Evolutionary conservation across 2,329 filamentous ascomycete genomes (phyloP), one percentile per base, ranked within the genome.

Genomic region (Colletotrichum eleusines): DNA sequence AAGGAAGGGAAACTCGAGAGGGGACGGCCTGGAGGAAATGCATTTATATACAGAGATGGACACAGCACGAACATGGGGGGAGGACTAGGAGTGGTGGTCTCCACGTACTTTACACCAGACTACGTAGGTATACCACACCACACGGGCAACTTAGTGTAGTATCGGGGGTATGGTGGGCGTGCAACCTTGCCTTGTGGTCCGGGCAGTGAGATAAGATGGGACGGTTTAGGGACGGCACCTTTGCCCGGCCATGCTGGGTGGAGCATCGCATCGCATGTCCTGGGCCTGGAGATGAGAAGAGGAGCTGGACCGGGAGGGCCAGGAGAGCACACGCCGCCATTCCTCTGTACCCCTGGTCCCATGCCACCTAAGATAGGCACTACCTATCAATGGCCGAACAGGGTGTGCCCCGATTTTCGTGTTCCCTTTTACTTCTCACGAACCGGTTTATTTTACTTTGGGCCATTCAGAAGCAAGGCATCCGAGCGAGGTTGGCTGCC

Each of bases 11-110:
- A 77, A 74, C 74, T 77, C 73, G 74, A 75, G 75, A 75, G 74
- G 73, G 75, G 79, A 77, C 16, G 78, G 74, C 72, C 76, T 78
- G 80, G 80, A 81, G 78, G 79, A 80, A 78, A 80, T 76, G 74
- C 78, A 79, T 76, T 85, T 87, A 86, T 87, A 87, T 87, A 87
- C 81, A 77, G 74, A 75, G 60, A 74, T 66, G 67, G 50, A 44
- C 57, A 50, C 60, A 70, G 62, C 60, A 61, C 69, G 65, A 71
- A 69, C 69, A 71, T 63, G 59, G 64, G 64, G 54, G 53, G 53
- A 54, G n/a, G n/a, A 69, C 44, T 50, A 31, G 53, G 53, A 53
- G 53, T 54, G 58, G 59, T 69, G 51, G 63, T 53, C 46, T 42
- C 67, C 62, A 68, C 44, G 51, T 71, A 42, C 16, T 18, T 8